Evolutionary conservation across 2,329 filamentous ascomycete genomes (phyloP), one percentile per base, ranked within the genome.

Genomic region (Xylaria sp.): DNA sequence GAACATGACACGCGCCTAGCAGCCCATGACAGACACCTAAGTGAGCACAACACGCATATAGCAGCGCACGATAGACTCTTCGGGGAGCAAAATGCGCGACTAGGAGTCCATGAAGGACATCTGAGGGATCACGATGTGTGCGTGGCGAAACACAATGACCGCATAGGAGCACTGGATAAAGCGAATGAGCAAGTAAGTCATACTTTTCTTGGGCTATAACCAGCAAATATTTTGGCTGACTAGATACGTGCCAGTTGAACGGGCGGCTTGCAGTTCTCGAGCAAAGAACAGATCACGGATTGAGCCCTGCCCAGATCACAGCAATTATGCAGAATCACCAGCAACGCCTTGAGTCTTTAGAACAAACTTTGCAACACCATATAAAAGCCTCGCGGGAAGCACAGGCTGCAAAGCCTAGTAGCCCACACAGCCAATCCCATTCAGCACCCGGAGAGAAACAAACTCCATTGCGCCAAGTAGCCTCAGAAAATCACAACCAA

Each of bases 241-340:
- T 9, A 28, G 32, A 18, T 52, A 2, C 34, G 15, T 48, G 2
- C 23, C 51, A 72, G 70, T 58, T 68, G 44, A 66, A 25, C 28
- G 57, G 63, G 4, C 70, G 70, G 3, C 12, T 72, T 25, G 51
- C 34, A 9, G 50, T 52, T 18, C 63, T 72, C 20, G 70, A 72
- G 28, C 70, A 69, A 62, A 71, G 66, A 57, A 69, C 63, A n/a
- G 69, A 71, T 25, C 60, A 69, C 48, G 66, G 66, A n/a, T 41
- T 73, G 28, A 71, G 62, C 44, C 71, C 69, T 6, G 66, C 63
- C 6, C 69, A 73, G 34, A 67, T 73, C n/a, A 65, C 69, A 13
- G 71, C 69, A 41, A 69, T 73, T 15, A 68, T 73, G 66, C 63
- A 71, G 56, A 66, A 68, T 50, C 71, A 73, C 58, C 71, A 73